Evolutionary conservation across 73 alveolate genomes (phyloP), one percentile per base, ranked within the genome.

Genomic region (Blepharisma japonicum): DNA sequence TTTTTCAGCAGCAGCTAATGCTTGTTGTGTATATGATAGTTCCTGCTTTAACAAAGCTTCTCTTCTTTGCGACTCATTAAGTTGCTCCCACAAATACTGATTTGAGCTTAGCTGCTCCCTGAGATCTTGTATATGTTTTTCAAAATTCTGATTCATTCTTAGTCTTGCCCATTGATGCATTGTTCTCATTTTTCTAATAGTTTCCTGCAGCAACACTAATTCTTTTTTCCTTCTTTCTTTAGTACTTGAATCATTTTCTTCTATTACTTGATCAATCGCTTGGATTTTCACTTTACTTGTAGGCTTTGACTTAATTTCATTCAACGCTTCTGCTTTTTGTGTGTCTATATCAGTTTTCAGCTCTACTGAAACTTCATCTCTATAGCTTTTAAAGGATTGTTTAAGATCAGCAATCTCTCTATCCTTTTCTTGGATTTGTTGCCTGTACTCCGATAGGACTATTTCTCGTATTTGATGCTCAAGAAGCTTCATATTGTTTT

Each of bases 1-100:
- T 84, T 94, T 94, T 67, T 94, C 98, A 2, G 97, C 91, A 0
- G 97, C 89, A 0, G 98, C 95, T 61, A 94, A 78, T 70, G 95
- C 87, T 83, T 94, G 89, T 71, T 94, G 92, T 6, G 98, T 91
- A 76, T 86, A 91, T 6, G 94, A 71, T 42, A 94, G 83, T 80
- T 94, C 98, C 82, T 94, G 92, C 67, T 94, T 94, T 18, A 94
- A 74, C 32, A 94, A 89, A 0, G 84, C 83, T 77, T 94, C 98
- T 80, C 96, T 86, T 77, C 94, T 91, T 51, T 94, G 96, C 0
- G 97, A 97, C 46, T 91, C 96, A 6, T 97, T 96, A 45, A 94
- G 81, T 83, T 91, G 89, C 78, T 94, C 97, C 97, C 97, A 91
- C 39, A 94, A 87, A 71, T 92, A 92, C 56, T 89, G 86, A 80